Percentiles rank a stretch among this genome's conserved stretches.
Conservation (phyloP, 306 rosid genomes). For the Sesbania bispinosa region DNA sequence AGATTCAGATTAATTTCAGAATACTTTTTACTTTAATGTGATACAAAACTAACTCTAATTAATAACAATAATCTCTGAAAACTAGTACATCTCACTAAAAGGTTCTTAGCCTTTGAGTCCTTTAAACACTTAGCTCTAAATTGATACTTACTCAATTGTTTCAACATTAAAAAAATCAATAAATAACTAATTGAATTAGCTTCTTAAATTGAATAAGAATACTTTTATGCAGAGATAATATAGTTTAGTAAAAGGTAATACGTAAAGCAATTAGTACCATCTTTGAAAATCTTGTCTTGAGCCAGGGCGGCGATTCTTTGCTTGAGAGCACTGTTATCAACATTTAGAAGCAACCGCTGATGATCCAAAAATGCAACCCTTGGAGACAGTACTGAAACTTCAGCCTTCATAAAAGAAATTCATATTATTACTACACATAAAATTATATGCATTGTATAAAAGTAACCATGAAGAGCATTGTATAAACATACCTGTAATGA, state of each 20-base stretch:
- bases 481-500: slow-evolving; percentile 64
- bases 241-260: neutral
- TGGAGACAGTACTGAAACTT: slow-evolving; percentile 86
- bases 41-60: neutral
- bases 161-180: neutral
- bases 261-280: slow-evolving; percentile 52
- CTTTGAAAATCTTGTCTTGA: slow-evolving; percentile 95
- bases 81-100: neutral
- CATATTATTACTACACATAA: neutral
- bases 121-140: neutral
- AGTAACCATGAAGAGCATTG: too few relatives aligned
- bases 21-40: too few relatives aligned
- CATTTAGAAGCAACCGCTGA: slow-evolving; percentile 88
- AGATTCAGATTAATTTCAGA: too few relatives aligned
- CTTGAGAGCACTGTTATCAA: slow-evolving; percentile 93
- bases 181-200: neutral
- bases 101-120: neutral
- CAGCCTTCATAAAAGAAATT: slow-evolving; percentile 50
- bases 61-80: too few relatives aligned
- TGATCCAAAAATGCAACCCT: slow-evolving; percentile 90
- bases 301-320: slow-evolving; percentile 95
- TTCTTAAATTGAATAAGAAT: neutral
- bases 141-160: neutral
- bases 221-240: neutral
- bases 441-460: neutral